Conservation (phyloP, 2,329 filamentous ascomycete genomes). For the Rhexocercosporidium sp. region DNA sequence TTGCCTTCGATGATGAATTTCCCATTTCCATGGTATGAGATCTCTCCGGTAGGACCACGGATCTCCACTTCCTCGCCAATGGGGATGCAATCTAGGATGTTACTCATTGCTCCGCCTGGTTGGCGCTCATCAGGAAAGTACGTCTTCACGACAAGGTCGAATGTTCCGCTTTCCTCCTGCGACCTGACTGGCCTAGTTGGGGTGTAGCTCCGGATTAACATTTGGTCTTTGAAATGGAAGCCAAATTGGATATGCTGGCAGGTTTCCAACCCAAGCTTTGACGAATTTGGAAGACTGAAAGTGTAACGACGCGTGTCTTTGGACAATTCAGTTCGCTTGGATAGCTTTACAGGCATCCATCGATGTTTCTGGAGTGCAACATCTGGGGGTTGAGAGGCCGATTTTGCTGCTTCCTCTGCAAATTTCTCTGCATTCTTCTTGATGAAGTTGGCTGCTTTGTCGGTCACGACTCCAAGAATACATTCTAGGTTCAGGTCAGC, state of each 20-base stretch:
- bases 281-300: slow-evolving; percentile 49
- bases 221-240: slow-evolving; percentile 56
- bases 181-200: slow-evolving; percentile 52
- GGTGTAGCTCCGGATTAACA: slow-evolving; percentile 57
- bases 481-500: neutral
- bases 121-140: slow-evolving; percentile 54
- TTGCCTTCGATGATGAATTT: slow-evolving; percentile 51
- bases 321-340: slow-evolving; percentile 46
- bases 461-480: slow-evolving; percentile 4
- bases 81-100: slow-evolving; percentile 56
- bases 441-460: slow-evolving; percentile 3
- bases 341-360: slow-evolving; percentile 53
- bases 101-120: slow-evolving; percentile 59
- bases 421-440: slow-evolving; percentile 1
- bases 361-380: slow-evolving; percentile 48
- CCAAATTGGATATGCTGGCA: slow-evolving; percentile 59
- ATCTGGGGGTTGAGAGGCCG: neutral
- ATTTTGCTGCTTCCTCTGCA: neutral
- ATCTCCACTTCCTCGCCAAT: slow-evolving; percentile 56
- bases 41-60: slow-evolving; percentile 56
- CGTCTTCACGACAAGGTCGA: slow-evolving; percentile 56
- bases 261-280: slow-evolving; percentile 53
- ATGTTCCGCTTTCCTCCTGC: slow-evolving; percentile 49
- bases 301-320: slow-evolving; percentile 53
- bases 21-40: slow-evolving; percentile 53